These are phyloP conservation scores for Podospora pseudopauciseta DNA, from an alignment of 495 filamentous ascomycete genomes.

Conservation along the genomic window DNA sequence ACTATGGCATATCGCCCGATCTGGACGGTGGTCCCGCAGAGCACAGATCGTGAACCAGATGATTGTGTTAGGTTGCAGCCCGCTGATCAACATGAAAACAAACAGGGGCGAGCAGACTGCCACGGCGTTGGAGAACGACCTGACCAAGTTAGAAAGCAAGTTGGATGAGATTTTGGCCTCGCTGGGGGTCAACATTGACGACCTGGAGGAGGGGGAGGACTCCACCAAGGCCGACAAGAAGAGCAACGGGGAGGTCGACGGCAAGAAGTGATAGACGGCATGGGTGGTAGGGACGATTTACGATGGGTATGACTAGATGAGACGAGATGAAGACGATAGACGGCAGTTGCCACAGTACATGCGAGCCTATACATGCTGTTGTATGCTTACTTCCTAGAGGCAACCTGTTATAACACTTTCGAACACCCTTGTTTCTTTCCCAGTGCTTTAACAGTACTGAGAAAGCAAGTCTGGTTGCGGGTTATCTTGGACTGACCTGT, in stretches of 20 bases:
- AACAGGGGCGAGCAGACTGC: constrained; percentile 55
- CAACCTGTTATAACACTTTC: no score
- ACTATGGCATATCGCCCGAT: neutral
- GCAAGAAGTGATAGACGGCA: neutral
- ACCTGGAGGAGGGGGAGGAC: constrained; percentile 6
- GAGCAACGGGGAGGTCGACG: neutral
- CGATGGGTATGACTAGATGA: neutral
- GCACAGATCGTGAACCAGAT: neutral
- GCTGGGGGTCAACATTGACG: constrained; percentile 17
- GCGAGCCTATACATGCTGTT: neutral
- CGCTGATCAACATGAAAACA: constrained; percentile 2
- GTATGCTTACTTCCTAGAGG: no score
- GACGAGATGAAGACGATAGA: neutral
- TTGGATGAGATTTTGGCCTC: constrained; percentile 51
- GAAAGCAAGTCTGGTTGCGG: no score
- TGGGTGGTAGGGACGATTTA: neutral
- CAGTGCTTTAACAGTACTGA: no score
- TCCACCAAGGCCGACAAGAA: neutral
- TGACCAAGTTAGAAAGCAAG: constrained; percentile 50
- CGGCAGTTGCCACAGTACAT: neutral
- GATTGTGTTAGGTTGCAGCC: neutral
- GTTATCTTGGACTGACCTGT: no score
- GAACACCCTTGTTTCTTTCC: no score
- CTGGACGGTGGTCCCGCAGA: neutral
- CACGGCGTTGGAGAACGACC: constrained; percentile 49